A percentile compares a stretch with the other conserved stretches of the same genome.
Conservation (phyloP, 129 eudicot species). For the Saussurea involucrata region DNA sequence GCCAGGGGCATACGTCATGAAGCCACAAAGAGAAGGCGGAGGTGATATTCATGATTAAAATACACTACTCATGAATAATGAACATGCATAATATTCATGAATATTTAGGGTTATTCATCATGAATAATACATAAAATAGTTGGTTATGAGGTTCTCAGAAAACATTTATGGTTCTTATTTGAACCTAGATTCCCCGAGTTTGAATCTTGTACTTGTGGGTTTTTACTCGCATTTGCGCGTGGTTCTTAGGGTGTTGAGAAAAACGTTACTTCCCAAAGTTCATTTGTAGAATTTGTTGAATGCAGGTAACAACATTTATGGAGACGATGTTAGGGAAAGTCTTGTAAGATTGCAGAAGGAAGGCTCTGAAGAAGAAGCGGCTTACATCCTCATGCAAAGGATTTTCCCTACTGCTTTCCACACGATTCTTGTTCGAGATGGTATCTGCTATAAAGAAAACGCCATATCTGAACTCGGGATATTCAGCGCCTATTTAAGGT, state of each 20-base stretch:
- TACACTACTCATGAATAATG: neutral
- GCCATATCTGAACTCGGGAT: slow-evolving; percentile 91
- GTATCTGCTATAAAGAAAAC: slow-evolving; percentile 65
- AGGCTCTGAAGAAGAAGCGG: slow-evolving; percentile 82
- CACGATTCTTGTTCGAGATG: slow-evolving; percentile 68
- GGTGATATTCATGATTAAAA: slow-evolving; percentile 21
- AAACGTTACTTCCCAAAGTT: neutral
- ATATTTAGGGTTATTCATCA: neutral
- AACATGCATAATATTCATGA: neutral
- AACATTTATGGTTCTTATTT: neutral
- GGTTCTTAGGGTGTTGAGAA: neutral
- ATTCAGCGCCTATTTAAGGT: slow-evolving; percentile 84
- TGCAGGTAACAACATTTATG: slow-evolving; percentile 90
- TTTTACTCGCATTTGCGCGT: neutral
- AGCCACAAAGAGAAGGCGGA: slow-evolving; percentile 99
- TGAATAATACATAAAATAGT: neutral
- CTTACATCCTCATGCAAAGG: slow-evolving; percentile 96
- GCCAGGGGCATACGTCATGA: slow-evolving; percentile 85
- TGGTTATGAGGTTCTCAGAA: neutral
- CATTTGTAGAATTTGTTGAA: neutral
- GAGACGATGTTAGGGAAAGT: slow-evolving; percentile 64
- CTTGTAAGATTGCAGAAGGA: slow-evolving; percentile 63
- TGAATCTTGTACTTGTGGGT: neutral
- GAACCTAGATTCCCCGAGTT: neutral
- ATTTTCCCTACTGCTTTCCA: slow-evolving; percentile 72